phyloP scores from a whole-genome alignment of 2,329 filamentous ascomycete genomes.

The Trichoderma asperellum region DNA sequence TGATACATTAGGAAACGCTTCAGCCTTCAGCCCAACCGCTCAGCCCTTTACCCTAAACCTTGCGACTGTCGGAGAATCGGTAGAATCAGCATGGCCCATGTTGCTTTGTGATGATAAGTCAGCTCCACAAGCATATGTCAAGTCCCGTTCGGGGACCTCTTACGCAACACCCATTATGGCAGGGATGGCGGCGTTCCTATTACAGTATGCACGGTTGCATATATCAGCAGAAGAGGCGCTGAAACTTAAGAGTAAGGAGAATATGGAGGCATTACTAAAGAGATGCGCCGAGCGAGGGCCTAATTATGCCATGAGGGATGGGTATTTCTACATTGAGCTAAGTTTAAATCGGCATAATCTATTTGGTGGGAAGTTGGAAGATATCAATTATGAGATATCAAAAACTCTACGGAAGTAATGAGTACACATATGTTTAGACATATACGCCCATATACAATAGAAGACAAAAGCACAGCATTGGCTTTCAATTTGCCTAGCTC shows the following conservation, averaged over 20 bases:
- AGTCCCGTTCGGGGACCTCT: background rate
- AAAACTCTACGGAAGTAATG: background rate
- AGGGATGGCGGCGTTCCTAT: background rate
- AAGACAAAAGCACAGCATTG: too few species aligned
- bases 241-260: background rate
- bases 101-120: background rate
- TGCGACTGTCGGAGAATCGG: background rate
- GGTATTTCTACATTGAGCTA: background rate
- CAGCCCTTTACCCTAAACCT: background rate
- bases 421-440: background rate
- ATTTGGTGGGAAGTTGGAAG: background rate
- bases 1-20: background rate
- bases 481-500: too few species aligned
- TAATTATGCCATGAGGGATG: background rate
- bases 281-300: background rate
- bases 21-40: background rate
- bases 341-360: background rate
- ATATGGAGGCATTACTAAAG: background rate
- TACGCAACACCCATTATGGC: conserved; percentile 6
- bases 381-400: background rate
- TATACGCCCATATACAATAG: too few species aligned
- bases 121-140: background rate
- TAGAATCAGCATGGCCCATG: background rate
- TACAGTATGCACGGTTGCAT: background rate
- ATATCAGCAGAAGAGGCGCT: background rate